phyloP scores from a whole-genome alignment of 108 stramenopile species.

The Cyclotella atomus region DNA sequence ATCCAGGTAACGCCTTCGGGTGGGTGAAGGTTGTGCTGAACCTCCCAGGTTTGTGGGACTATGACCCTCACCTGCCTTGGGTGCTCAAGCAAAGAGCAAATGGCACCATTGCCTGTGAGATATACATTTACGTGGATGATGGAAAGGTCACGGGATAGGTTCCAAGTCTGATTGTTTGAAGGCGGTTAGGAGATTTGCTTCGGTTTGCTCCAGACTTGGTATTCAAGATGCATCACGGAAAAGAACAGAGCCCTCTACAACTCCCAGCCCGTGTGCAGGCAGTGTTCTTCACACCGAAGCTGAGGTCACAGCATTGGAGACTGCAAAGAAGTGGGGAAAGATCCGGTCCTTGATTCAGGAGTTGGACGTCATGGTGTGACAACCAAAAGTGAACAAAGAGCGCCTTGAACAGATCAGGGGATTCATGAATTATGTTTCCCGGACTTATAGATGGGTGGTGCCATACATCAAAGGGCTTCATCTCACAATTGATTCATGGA shows the following conservation, averaged over 20 bases:
- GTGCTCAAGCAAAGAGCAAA: background rate
- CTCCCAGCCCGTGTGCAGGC: background rate
- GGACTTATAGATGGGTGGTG: slow-evolving; percentile 36
- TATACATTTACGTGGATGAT: background rate
- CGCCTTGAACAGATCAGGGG: slow-evolving; percentile 24
- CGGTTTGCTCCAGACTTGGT: background rate
- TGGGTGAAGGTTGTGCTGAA: slow-evolving; percentile 24
- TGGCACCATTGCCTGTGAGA: background rate
- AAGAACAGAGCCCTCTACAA: background rate
- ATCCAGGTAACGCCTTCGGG: slow-evolving; percentile 10
- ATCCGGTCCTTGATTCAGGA: background rate
- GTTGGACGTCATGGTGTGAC: background rate
- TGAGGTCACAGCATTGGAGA: background rate
- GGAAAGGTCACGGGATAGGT: background rate
- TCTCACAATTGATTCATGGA: slow-evolving; percentile 49
- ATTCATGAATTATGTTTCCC: slow-evolving; percentile 46
- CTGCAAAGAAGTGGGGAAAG: slow-evolving; percentile 1
- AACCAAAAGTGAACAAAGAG: background rate
- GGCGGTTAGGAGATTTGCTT: background rate
- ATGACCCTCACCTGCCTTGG: slow-evolving; percentile 21
- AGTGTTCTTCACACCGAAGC: background rate
- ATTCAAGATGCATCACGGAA: slow-evolving; percentile 4
- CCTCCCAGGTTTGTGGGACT: slow-evolving; percentile 10
- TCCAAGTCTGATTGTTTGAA: background rate
- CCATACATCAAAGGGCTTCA: slow-evolving; percentile 63